Evolutionary conservation across 169 alveolate genomes (phyloP).

Genomic region (Theileria annulata): DNA sequence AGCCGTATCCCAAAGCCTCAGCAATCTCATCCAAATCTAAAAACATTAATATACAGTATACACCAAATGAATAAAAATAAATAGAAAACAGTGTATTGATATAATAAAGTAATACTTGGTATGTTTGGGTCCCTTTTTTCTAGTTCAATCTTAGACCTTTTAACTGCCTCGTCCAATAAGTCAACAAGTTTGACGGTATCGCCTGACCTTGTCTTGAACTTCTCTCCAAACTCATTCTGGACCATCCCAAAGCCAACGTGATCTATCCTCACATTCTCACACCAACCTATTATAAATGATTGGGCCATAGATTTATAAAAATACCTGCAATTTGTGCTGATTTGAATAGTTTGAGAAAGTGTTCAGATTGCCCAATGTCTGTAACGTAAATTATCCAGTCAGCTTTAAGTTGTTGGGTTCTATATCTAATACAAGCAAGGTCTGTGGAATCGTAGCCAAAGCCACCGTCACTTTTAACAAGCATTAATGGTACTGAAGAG

Average conservation of each 20-base stretch:
- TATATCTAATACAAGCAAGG: slow-evolving; percentile 91
- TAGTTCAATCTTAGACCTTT: slow-evolving; percentile 90
- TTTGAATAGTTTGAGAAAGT: slow-evolving; percentile 91
- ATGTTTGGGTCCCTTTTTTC: slow-evolving; percentile 74
- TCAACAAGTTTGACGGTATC: slow-evolving; percentile 91
- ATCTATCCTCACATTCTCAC: slow-evolving; percentile 80
- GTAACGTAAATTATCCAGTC: slow-evolving; percentile 94
- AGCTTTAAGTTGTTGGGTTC: slow-evolving; percentile 70
- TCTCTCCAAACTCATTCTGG: slow-evolving; percentile 90
- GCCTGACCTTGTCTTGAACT: slow-evolving; percentile 95
- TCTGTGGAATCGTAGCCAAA: slow-evolving; percentile 98
- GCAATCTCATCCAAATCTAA: slow-evolving; percentile 33
- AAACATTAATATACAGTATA: neutral
- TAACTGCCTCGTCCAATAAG: slow-evolving; percentile 95
- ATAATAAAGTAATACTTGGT: slow-evolving; percentile 63
- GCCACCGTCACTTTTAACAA: slow-evolving; percentile 97
- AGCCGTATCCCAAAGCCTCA: slow-evolving; percentile 93
- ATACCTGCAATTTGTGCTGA: slow-evolving; percentile 89
- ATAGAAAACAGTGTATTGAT: neutral
- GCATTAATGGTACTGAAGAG: slow-evolving; percentile 89
- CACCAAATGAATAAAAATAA: neutral
- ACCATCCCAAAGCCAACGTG: slow-evolving; percentile 98
- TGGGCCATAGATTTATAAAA: too few species aligned
- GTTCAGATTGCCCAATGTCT: slow-evolving; percentile 94
- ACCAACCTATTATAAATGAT: slow-evolving; percentile 61